These are phyloP conservation scores for Candida silvatica DNA, from an alignment of 805 yeast genomes.

Conservation along the genomic window DNA sequence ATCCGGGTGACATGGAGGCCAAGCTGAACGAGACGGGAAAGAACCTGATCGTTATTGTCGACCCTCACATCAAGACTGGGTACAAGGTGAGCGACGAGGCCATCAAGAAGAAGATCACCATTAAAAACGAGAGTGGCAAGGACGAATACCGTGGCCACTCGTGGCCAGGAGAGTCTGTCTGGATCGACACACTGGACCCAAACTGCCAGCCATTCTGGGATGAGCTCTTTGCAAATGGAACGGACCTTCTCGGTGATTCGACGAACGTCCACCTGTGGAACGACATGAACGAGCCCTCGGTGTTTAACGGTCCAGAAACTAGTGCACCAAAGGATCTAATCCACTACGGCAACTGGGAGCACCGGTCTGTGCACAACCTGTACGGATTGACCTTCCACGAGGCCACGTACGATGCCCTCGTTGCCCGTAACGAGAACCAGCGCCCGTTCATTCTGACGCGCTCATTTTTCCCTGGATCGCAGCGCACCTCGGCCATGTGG, in stretches of 20 bases:
- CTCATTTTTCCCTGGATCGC: slow-evolving; percentile 86
- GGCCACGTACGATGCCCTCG: slow-evolving; percentile 64
- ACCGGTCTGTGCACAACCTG: slow-evolving; percentile 83
- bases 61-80: slow-evolving; percentile 78
- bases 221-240: slow-evolving; percentile 37
- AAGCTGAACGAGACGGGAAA: slow-evolving; percentile 66
- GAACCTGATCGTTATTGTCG: slow-evolving; percentile 76
- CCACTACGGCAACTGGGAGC: slow-evolving; percentile 79
- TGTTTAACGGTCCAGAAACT: slow-evolving; percentile 93
- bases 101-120: slow-evolving; percentile 33
- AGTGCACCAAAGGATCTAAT: slow-evolving; percentile 74
- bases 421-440: slow-evolving; percentile 37
- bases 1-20: slow-evolving; percentile 60
- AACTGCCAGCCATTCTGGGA: slow-evolving; percentile 52
- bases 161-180: slow-evolving; percentile 95
- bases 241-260: slow-evolving; percentile 36
- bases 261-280: slow-evolving; percentile 85
- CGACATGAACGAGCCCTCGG: slow-evolving; percentile 97
- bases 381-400: slow-evolving; percentile 78
- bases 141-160: slow-evolving; percentile 72
- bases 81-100: slow-evolving; percentile 57
- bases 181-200: slow-evolving; percentile 84
- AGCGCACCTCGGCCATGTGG: slow-evolving; percentile 91
- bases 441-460: slow-evolving; percentile 89
- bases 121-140: slow-evolving; percentile 32